Evolutionary conservation across 2,329 filamentous ascomycete genomes (phyloP), one percentile per base, ranked within the genome.

Genomic region (Daldinia sp.): DNA sequence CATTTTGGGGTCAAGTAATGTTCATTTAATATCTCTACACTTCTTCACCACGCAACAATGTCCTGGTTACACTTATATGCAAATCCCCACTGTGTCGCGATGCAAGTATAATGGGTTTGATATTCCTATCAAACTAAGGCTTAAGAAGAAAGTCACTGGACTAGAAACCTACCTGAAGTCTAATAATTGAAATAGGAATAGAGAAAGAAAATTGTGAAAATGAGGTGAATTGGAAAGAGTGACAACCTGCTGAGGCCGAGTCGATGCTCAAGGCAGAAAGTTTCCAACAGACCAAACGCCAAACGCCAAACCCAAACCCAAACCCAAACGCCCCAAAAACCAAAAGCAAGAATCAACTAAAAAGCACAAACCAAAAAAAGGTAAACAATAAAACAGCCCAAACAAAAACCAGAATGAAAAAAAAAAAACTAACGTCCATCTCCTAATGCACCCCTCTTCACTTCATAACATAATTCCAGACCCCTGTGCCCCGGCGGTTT

Each of bases 401-500:
- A 34, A 30, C n/a, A 52, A 53, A 34, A 39, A 13, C 19, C 23
- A 25, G 4, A 27, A 39, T 21, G 39, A 30, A 43, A 21, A 43
- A 11, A 7, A 34, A 41, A 54, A n/a, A 7, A 3, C 9, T 27
- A n/a, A n/a, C n/a, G n/a, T n/a, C n/a, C n/a, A n/a, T 3, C 34
- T 15, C 21, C 8, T 35, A 27, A 47, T 25, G 7, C n/a, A n/a
- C 32, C 4, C 49, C 48, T 32, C 11, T 29, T 13, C 17, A 30
- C 59, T 4, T 6, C 53, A 6, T 30, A 25, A 30, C 11, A 3
- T n/a, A n/a, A n/a, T n/a, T n/a, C 54, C 54, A 25, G 29, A 37
- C 19, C 35, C n/a, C 13, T n/a, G 21, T 58, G 23, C 29, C 41
- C 56, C 59, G 34, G 34, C 59, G 55, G 59, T 51, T 60, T 63